Evolutionary conservation across 352 stramenopile species (phyloP), one percentile per base, ranked within the genome.

Genomic region (Elongisporangium prolatum): DNA sequence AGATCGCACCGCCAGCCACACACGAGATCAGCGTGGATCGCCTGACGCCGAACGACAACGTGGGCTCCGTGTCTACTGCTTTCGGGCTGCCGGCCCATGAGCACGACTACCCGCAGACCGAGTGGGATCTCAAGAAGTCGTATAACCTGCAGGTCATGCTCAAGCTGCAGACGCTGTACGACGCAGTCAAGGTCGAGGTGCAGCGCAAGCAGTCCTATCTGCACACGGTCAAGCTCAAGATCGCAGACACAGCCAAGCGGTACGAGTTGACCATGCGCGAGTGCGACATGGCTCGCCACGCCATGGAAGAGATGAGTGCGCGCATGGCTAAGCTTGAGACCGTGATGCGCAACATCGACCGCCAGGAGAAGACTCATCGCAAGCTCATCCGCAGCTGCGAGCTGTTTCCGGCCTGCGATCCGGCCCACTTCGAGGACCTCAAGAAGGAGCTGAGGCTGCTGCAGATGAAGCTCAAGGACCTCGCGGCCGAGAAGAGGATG

Each of bases 121-220:
- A 93, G 52, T 91, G 79, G 77, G 80, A 91, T 34, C 50, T 91
- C 11, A 84, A 84, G 24, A 74, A 85, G 55, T 88, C 84, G 17
- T 91, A 90, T 67, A 92, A 91, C 48, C 74, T 89, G 67, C 71
- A 88, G 48, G 62, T 91, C 8, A 72, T 92, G 50, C 72, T 91
- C 21, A 91, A 89, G 63, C 68, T 94, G 7, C 85, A 94, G 62
- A 76, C 77, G 40, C 22, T 89, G 34, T 86, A 89, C 57, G 80
- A 94, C 56, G 77, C 64, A 6, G 70, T 84, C 13, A 84, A 79
- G 34, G 63, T 74, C 3, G 85, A 93, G 54, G 71, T 80, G 16
- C 63, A 73, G 22, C 73, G 74, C 52, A 91, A 91, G 61, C 75
- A 89, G 37, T 71, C 67, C 11, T 77, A 90, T 28, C 54, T 92